These are phyloP conservation scores for Monilinia aucupariae DNA, from an alignment of 2,329 filamentous ascomycete genomes.

Conservation along the genomic window DNA sequence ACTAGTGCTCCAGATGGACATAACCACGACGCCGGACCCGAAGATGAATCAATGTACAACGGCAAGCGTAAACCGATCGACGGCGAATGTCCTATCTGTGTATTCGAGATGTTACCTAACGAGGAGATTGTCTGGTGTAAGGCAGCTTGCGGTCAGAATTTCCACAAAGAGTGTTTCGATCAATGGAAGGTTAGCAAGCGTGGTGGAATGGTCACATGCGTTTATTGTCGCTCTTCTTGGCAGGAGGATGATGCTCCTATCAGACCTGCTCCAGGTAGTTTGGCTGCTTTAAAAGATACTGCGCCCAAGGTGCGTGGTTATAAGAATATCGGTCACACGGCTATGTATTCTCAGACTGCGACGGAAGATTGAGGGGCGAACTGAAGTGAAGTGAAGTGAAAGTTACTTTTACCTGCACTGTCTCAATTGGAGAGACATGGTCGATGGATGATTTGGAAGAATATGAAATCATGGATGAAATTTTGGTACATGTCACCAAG, in stretches of 20 bases:
- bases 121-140: slow-evolving; percentile 51
- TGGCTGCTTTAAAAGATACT: slow-evolving; percentile 19
- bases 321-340: slow-evolving; percentile 21
- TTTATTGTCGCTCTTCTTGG: slow-evolving; percentile 56
- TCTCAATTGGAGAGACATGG: too few relatives aligned
- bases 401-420: neutral
- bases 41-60: slow-evolving; percentile 18
- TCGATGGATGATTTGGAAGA: neutral
- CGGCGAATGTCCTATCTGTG: slow-evolving; percentile 25
- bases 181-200: slow-evolving; percentile 48
- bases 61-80: slow-evolving; percentile 24
- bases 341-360: slow-evolving; percentile 18
- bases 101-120: slow-evolving; percentile 28
- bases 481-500: too few relatives aligned
- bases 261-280: slow-evolving; percentile 11
- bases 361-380: neutral
- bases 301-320: slow-evolving; percentile 24
- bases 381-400: neutral
- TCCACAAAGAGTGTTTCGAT: slow-evolving; percentile 48
- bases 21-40: neutral
- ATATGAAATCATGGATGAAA: neutral
- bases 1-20: slow-evolving; percentile 19
- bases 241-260: slow-evolving; percentile 36
- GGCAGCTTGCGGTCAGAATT: slow-evolving; percentile 50
- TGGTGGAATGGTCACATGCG: slow-evolving; percentile 47